Percentiles rank a stretch among this genome's conserved stretches.
phyloP scores from a whole-genome alignment of 2,329 filamentous ascomycete genomes.

The Fusarium graminum region DNA sequence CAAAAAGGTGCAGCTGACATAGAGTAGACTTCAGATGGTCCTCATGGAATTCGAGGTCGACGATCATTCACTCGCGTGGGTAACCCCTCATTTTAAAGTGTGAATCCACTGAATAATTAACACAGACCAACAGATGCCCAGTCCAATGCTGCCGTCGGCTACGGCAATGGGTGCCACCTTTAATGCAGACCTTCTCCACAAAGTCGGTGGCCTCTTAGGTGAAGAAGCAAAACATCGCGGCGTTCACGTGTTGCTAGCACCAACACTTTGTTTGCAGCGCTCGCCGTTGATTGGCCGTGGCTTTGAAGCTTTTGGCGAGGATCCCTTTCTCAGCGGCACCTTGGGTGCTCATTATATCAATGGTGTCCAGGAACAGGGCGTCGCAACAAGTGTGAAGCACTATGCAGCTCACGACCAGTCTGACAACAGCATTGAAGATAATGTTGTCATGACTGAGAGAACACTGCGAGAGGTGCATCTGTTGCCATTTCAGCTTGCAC shows the following conservation, averaged over 20 bases:
- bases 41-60: conserved; percentile 43
- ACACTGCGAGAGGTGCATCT: conserved; percentile 47
- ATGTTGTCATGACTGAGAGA: conserved; percentile 36
- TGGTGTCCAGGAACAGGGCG: conserved; percentile 56
- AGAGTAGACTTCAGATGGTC: conserved; percentile 39
- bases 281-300: conserved; percentile 59
- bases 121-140: conserved; percentile 53
- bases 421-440: conserved; percentile 45
- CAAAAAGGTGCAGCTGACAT: not conserved
- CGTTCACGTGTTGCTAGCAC: conserved; percentile 69
- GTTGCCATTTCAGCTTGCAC: conserved; percentile 56
- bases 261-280: conserved; percentile 57
- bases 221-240: conserved; percentile 69
- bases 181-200: conserved; percentile 68
- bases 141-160: conserved; percentile 51
- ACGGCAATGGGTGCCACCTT: conserved; percentile 70
- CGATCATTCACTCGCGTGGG: conserved; percentile 42
- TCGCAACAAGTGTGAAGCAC: conserved; percentile 59
- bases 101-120: conserved; percentile 5
- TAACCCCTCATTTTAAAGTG: not conserved
- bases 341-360: conserved; percentile 52
- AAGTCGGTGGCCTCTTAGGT: conserved; percentile 69
- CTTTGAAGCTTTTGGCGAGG: conserved; percentile 58
- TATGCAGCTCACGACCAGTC: conserved; percentile 58
- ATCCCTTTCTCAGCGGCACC: conserved; percentile 57